Percentiles rank a stretch among this genome's conserved stretches.
Conservation (phyloP, 163 green algal species). For the Trebouxiophyceae sp. region DNA sequence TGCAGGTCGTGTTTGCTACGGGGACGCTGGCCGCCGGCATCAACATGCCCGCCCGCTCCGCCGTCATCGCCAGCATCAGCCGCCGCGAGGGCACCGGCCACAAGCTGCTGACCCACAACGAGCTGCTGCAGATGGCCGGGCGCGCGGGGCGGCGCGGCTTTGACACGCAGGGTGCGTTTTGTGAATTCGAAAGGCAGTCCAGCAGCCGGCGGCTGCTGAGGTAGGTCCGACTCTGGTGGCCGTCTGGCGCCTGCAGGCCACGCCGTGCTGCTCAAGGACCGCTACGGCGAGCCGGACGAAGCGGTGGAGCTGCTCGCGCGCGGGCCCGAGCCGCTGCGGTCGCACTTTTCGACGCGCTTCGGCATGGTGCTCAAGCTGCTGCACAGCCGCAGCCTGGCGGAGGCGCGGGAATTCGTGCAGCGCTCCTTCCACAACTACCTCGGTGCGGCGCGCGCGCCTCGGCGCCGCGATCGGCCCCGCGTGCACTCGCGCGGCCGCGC, state of each 20-base stretch:
- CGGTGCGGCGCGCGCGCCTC: constrained; percentile 1
- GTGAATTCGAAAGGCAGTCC: no score
- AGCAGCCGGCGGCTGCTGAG: no score
- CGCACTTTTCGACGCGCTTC: constrained; percentile 82
- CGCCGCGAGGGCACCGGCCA: constrained; percentile 43
- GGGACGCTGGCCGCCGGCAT: constrained; percentile 92
- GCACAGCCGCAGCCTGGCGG: constrained; percentile 44
- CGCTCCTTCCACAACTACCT: constrained; percentile 50
- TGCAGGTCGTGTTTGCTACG: constrained; percentile 82
- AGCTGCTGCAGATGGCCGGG: constrained; percentile 93
- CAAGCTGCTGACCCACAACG: constrained; percentile 70
- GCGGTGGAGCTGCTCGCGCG: constrained; percentile 61
- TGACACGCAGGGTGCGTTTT: constrained; percentile 46
- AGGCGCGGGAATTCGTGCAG: constrained; percentile 69
- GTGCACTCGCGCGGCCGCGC: no score
- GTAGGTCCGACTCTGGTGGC: not conserved
- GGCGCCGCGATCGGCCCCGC: no score
- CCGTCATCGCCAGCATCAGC: constrained; percentile 63
- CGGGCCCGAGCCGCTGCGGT: constrained; percentile 72
- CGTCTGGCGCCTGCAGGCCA: constrained; percentile 33
- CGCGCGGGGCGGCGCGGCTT: constrained; percentile 75
- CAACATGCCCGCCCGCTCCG: constrained; percentile 95
- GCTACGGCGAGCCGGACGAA: constrained; percentile 76
- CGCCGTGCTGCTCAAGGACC: constrained; percentile 71
- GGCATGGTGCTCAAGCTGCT: constrained; percentile 94